Base-by-base conservation (phyloP, 306 rosid species). In the Luffa acutangula region DNA sequence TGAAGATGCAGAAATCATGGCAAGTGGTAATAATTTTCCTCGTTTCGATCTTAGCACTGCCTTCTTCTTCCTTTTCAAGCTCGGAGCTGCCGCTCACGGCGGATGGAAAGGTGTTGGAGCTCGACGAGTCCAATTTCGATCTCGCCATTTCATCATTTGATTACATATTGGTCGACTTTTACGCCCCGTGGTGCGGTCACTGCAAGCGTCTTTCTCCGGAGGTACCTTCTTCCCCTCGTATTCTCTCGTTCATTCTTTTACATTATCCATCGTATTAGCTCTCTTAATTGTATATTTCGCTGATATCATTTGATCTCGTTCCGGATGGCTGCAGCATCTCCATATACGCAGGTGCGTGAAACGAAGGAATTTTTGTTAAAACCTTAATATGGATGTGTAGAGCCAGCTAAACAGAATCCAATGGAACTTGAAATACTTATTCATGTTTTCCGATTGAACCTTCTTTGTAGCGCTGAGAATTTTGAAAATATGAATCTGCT, bases 161-260 rank as follows among this genome's bases (percentile, higher is more conserved):
- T 82, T 87, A 79, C 77, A 85, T 95, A 79, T 79, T 95, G 81
- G 94, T 95, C 69, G 99, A 95, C 62, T 95, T 95, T 82, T 90
- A 93, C 82, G 99, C 98, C 60, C 99, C 99, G 9, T 95, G 97
- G 99, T 95, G 99, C 74, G 96, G 94, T 75, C 99, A 95, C 91
- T 93, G 99, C 96, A 95, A 93, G 85, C 96, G 98, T 79, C 99
- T 95, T 75, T 82, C 96, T 82, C 99, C 97, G 31, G 97, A 93
- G 97, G 97, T 95, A 64, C 17, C 79, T 43, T 46, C 58, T 21
- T 76, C 59, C 70, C 59, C 57, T 66, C 70, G 3, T 14, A 12
- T 34, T 66, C 31, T 31, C 60, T 49, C 18, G 31, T 49, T 14
- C 41, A 31, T 73, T 51, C 25, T 25, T 31, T 4, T 73, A 31